These are phyloP conservation scores for Camellia oleifera DNA, from an alignment of 179 eudicot genomes.

Conservation along the genomic window DNA sequence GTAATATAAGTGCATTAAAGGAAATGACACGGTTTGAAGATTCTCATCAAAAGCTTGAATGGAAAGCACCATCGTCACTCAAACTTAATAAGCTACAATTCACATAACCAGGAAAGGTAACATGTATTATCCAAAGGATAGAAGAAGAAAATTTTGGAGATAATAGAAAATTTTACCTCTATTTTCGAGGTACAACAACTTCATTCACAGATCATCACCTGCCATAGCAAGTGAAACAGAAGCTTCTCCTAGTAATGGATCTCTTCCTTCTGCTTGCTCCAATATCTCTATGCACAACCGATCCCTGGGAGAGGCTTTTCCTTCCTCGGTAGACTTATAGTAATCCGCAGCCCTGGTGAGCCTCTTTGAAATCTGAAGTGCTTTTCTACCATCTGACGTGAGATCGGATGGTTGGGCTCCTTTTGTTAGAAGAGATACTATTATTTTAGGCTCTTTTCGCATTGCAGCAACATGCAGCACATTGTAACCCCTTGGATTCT, in stretches of 20 bases:
- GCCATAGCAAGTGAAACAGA: slow-evolving; percentile 73
- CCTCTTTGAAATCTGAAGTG: slow-evolving; percentile 75
- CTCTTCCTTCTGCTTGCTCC: slow-evolving; percentile 84
- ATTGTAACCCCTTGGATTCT: slow-evolving; percentile 57
- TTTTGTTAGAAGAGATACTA: slow-evolving; percentile 77
- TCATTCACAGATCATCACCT: slow-evolving; percentile 73
- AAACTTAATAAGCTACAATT: background rate
- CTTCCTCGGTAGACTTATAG: slow-evolving; percentile 50
- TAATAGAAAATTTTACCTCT: slow-evolving; percentile 54
- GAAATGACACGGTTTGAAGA: too few relatives aligned
- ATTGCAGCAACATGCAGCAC: slow-evolving; percentile 87
- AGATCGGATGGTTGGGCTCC: slow-evolving; percentile 78
- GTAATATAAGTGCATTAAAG: background rate
- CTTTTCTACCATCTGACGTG: slow-evolving; percentile 77
- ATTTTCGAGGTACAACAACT: slow-evolving; percentile 77
- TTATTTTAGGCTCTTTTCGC: slow-evolving; percentile 86
- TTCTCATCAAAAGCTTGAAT: background rate
- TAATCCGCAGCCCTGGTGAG: slow-evolving; percentile 59
- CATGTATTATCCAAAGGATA: background rate
- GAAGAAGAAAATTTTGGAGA: background rate
- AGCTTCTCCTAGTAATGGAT: slow-evolving; percentile 75
- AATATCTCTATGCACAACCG: slow-evolving; percentile 83
- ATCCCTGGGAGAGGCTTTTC: slow-evolving; percentile 66
- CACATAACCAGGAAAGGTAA: background rate
- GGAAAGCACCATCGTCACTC: background rate